Base-by-base conservation (phyloP, 1,139 yeast genomes). In the Suhomyces bokatorum region DNA sequence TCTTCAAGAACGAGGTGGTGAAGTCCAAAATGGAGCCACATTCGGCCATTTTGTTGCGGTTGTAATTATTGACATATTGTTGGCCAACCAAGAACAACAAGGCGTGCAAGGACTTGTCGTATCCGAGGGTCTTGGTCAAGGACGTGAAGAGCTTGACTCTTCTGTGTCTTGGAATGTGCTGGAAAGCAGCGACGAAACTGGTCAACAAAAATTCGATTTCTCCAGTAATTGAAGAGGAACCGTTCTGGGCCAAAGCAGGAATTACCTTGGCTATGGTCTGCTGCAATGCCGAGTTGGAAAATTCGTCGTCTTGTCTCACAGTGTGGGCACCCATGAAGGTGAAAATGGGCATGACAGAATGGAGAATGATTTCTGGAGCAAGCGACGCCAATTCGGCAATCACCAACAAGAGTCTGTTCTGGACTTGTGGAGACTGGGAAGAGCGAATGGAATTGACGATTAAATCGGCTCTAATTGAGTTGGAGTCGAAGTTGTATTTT, bases 291-390 rank as follows among this genome's bases (percentile, higher is more conserved):
- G 87, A 86, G 37, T 87, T 87, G 2, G 97, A 88, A 62, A 88
- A 91, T 59, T 90, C 97, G 63, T 93, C 98, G 64, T 93, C 99
- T 69, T 93, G 97, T 60, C 97, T 85, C 42, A 95, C 81, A 11
- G 98, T 90, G 58, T 90, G 96, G 27, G 98, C 96, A 46, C 99
- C 99, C 99, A 93, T 93, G 59, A 93, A 95, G 0, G 99, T 95
- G 71, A 93, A 93, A 44, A 93, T 91, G 15, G 99, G 99, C 99
- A 93, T 93, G 12, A 95, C 96, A 3, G 97, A 87, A 67, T 95
- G 98, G 52, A 95, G 73, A 32, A 93, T 90, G 33, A 87, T 81
- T 61, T 93, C 98, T 8, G 99, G 97, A 14, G 93, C 89, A 46
- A 91, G 70, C 0, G 90, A 74, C 0, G 98, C 98, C 55, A 93